These are phyloP conservation scores for Ceratocystis colombiana DNA, from an alignment of 2,329 filamentous ascomycete species.

Conservation along the genomic window DNA sequence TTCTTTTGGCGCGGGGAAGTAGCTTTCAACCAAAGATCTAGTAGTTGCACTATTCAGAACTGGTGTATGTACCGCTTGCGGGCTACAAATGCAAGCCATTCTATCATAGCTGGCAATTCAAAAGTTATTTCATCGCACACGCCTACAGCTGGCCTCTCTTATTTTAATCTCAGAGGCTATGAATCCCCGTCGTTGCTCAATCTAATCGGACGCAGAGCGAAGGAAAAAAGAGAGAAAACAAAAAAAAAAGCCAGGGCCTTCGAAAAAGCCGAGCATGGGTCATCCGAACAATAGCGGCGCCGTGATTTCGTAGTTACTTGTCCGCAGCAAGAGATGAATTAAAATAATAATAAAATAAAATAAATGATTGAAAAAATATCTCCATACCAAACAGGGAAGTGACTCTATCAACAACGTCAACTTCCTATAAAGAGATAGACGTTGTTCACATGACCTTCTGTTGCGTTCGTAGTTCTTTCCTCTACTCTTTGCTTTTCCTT, in stretches of 20 bases:
- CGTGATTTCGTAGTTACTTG: neutral
- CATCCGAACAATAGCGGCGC: slow-evolving; percentile 14
- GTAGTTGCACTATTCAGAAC: neutral
- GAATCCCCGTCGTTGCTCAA: slow-evolving; percentile 1
- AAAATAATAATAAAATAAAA: neutral
- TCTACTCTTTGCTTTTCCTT: neutral
- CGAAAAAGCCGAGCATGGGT: slow-evolving; percentile 7
- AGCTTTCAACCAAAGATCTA: neutral
- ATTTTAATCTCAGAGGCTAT: slow-evolving; percentile 1
- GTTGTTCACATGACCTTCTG: slow-evolving; percentile 4
- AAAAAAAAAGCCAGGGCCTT: slow-evolving; percentile 5
- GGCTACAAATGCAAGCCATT: neutral
- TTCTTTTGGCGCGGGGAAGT: neutral
- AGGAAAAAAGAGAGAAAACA: neutral
- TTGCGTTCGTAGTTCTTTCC: neutral
- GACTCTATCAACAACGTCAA: neutral
- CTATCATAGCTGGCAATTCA: neutral
- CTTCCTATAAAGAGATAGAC: slow-evolving; percentile 10
- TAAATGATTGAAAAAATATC: neutral
- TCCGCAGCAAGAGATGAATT: neutral
- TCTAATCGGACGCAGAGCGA: neutral
- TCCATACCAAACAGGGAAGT: neutral
- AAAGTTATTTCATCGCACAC: no score
- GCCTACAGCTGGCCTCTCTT: no score
- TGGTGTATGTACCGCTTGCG: neutral